These are phyloP conservation scores for Camelina hispida DNA, from an alignment of 345 rosid genomes.

Conservation along the genomic window DNA sequence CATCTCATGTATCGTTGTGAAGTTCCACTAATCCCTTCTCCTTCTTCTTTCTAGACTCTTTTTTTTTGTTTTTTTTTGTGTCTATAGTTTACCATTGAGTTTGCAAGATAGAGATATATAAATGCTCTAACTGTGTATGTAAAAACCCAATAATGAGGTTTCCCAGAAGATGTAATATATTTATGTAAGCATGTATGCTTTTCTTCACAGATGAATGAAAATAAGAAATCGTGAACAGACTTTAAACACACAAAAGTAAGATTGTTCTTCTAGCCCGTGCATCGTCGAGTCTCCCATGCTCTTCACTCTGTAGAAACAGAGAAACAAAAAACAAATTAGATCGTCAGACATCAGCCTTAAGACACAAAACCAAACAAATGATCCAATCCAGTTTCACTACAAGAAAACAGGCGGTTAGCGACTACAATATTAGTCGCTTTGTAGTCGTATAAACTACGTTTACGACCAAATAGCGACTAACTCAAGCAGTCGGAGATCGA, in stretches of 20 bases:
- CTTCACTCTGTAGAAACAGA: too few relatives aligned
- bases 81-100: constrained; percentile 9
- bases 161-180: constrained; percentile 37
- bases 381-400: too few relatives aligned
- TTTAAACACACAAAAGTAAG: background rate
- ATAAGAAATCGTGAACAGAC: background rate
- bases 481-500: too few relatives aligned
- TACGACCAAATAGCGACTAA: too few relatives aligned
- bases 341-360: background rate
- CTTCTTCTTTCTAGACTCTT: background rate
- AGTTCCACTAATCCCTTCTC: constrained; percentile 52
- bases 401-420: too few relatives aligned
- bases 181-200: constrained; percentile 4
- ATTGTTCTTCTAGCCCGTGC: background rate
- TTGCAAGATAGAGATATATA: constrained; percentile 19
- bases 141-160: constrained; percentile 20
- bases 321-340: background rate
- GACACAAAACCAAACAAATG: constrained; percentile 2
- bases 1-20: constrained; percentile 88
- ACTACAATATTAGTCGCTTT: too few relatives aligned
- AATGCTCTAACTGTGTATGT: constrained; percentile 8
- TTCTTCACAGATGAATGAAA: constrained; percentile 8
- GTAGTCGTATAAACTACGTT: too few relatives aligned
- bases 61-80: background rate
- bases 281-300: constrained; percentile 13